Evolutionary conservation across 139 green algal species (phyloP).

Genomic region (Desmodesmus armatus): DNA sequence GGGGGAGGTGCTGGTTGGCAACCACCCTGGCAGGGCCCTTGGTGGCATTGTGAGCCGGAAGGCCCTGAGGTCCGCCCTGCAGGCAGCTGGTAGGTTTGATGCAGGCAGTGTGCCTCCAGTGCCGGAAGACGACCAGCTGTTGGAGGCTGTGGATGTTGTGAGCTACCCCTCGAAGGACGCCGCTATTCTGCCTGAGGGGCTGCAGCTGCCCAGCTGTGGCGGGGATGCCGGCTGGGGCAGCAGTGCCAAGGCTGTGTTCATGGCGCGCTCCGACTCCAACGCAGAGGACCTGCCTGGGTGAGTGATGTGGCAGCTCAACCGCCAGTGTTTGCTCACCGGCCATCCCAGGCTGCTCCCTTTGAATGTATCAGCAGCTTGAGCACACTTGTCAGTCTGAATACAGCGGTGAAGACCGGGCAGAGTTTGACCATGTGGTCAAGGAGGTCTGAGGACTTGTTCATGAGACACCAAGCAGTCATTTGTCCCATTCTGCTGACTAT

Average conservation of each 20-base stretch:
- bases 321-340: neutral
- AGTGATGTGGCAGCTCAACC: neutral
- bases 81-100: neutral
- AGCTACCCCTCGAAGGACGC: constrained; percentile 69
- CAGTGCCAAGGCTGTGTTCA: constrained; percentile 27
- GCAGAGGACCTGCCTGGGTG: constrained; percentile 67
- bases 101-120: neutral
- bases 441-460: too few species aligned
- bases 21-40: constrained; percentile 65
- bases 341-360: neutral
- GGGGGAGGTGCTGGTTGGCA: constrained; percentile 76
- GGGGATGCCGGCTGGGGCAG: neutral
- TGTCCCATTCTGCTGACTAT: neutral
- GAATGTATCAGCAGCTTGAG: too few species aligned
- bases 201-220: constrained; percentile 39
- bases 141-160: constrained; percentile 37
- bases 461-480: too few species aligned
- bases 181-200: constrained; percentile 13
- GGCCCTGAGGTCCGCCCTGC: constrained; percentile 3
- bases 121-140: neutral
- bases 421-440: too few species aligned
- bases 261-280: constrained; percentile 71
- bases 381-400: too few species aligned
- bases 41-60: constrained; percentile 30
- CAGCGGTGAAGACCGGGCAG: too few species aligned